These are phyloP conservation scores for Nitzschia sp. DNA, from an alignment of 108 stramenopile species.

Conservation along the genomic window DNA sequence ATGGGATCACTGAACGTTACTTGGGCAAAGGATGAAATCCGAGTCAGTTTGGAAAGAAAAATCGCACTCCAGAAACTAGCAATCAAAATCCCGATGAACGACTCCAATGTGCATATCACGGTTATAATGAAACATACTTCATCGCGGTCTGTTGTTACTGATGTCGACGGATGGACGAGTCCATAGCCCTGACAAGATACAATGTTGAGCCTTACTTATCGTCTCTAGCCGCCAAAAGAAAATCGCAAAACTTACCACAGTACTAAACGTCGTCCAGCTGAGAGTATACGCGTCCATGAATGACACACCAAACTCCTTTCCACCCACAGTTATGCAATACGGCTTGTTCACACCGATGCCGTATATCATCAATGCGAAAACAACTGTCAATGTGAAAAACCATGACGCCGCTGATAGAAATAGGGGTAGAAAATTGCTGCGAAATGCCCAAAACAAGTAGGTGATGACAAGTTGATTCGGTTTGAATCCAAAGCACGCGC, in stretches of 20 bases:
- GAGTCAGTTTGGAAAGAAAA: slow-evolving; percentile 74
- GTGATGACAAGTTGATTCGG: slow-evolving; percentile 15
- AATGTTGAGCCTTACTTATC: neutral
- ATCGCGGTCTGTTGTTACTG: slow-evolving; percentile 25
- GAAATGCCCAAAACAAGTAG: slow-evolving; percentile 50
- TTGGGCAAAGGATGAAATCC: slow-evolving; percentile 59
- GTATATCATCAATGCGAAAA: slow-evolving; percentile 33
- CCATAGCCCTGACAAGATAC: slow-evolving; percentile 45
- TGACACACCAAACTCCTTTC: slow-evolving; percentile 7
- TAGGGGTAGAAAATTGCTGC: slow-evolving; percentile 31
- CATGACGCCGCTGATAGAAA: slow-evolving; percentile 26
- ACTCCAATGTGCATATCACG: slow-evolving; percentile 56
- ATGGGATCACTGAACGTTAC: slow-evolving; percentile 62
- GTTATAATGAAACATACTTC: slow-evolving; percentile 47
- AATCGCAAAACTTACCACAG: slow-evolving; percentile 47
- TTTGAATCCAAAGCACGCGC: neutral
- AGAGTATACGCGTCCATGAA: slow-evolving; percentile 55
- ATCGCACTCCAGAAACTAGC: slow-evolving; percentile 68
- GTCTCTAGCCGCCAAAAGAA: too few species aligned
- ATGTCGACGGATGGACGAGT: slow-evolving; percentile 39
- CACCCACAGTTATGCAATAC: slow-evolving; percentile 35
- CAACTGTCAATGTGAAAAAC: slow-evolving; percentile 27
- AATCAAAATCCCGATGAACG: slow-evolving; percentile 71
- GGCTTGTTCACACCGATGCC: slow-evolving; percentile 19
- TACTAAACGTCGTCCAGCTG: slow-evolving; percentile 60